phyloP scores from a whole-genome alignment of 805 yeast genomes.

The Ogataea trehalophila region DNA sequence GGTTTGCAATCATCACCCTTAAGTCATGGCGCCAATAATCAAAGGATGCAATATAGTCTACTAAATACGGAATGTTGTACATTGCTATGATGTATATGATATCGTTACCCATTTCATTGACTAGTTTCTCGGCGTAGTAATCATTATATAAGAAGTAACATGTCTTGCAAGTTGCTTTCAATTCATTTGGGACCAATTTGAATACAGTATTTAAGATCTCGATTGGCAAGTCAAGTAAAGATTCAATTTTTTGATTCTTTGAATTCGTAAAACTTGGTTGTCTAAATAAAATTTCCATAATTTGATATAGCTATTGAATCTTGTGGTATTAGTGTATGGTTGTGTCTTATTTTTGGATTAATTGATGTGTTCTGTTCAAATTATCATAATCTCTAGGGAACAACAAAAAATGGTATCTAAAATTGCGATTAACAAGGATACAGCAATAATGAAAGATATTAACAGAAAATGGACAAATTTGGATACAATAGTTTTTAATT shows the following conservation, averaged over 20 bases:
- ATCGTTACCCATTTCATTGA: slow-evolving; percentile 26
- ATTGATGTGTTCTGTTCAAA: no score
- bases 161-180: slow-evolving; percentile 25
- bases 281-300: slow-evolving; percentile 3
- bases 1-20: slow-evolving; percentile 22
- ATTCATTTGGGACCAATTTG: slow-evolving; percentile 25
- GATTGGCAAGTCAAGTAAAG: slow-evolving; percentile 25
- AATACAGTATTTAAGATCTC: slow-evolving; percentile 26
- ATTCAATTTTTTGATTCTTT: slow-evolving; percentile 1
- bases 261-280: slow-evolving; percentile 1
- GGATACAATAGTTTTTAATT: no score
- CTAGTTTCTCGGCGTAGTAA: slow-evolving; percentile 35
- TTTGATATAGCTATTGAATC: not conserved
- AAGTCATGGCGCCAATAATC: slow-evolving; percentile 31
- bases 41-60: slow-evolving; percentile 29
- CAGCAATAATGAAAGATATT: no score
- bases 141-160: slow-evolving; percentile 50
- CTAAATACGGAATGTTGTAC: slow-evolving; percentile 22
- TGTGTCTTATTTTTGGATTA: no score
- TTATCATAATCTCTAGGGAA: no score
- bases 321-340: no score
- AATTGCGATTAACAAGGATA: no score
- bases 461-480: no score
- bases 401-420: no score
- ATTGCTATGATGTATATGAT: slow-evolving; percentile 19